Conservation (phyloP, 305 asterid species). For the Fraxinus angustifolia region DNA sequence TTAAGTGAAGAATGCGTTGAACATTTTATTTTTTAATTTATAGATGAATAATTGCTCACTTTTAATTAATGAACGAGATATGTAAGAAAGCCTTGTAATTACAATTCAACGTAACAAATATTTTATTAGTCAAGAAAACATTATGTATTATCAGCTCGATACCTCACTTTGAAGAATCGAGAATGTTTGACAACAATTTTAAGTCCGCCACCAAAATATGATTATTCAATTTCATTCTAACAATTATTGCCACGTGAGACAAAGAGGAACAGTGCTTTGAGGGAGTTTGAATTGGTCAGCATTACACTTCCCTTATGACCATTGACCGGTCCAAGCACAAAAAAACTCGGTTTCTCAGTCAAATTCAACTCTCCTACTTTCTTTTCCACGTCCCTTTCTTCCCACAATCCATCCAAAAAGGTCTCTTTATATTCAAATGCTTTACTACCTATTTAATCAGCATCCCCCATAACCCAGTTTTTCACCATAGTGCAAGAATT, state of each 20-base stretch:
- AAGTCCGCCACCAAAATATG: not conserved
- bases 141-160: not conserved
- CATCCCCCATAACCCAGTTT: constrained; percentile 16
- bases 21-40: not conserved
- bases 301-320: constrained; percentile 25
- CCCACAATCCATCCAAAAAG: constrained; percentile 21
- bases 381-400: constrained; percentile 34
- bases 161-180: not conserved
- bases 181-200: not conserved
- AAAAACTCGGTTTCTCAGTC: constrained; percentile 60
- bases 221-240: not conserved
- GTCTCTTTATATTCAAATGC: constrained; percentile 26
- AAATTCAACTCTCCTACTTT: constrained; percentile 34
- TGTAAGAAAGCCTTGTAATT: no score
- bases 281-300: constrained; percentile 34
- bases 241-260: not conserved
- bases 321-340: constrained; percentile 35
- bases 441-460: constrained; percentile 19
- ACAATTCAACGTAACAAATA: no score
- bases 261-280: not conserved
- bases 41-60: no score
- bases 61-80: no score
- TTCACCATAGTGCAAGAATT: constrained; percentile 18
- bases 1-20: not conserved
- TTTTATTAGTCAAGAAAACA: no score